phyloP scores from a whole-genome alignment of 768 basidiomycete species.

The Scleroderma bovista region DNA sequence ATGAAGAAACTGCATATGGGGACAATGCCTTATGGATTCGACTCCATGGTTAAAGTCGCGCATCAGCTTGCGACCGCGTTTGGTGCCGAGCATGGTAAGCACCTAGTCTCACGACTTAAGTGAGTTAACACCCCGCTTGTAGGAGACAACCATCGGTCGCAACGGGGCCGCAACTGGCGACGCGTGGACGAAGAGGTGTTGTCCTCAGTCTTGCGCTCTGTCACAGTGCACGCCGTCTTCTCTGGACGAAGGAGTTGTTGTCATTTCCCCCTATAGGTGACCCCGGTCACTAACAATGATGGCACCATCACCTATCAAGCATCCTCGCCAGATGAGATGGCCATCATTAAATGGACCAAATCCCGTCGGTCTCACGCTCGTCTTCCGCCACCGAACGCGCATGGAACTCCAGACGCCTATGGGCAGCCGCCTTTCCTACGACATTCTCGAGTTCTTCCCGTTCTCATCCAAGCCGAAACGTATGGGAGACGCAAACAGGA shows the following conservation, averaged over 20 bases:
- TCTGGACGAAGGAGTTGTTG: neutral
- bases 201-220: slow-evolving; percentile 91
- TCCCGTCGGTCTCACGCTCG: slow-evolving; percentile 88
- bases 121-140: slow-evolving; percentile 22
- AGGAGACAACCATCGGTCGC: slow-evolving; percentile 49
- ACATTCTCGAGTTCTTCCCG: slow-evolving; percentile 92
- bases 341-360: slow-evolving; percentile 96
- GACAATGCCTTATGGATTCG: slow-evolving; percentile 93
- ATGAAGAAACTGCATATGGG: slow-evolving; percentile 99
- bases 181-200: slow-evolving; percentile 83
- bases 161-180: slow-evolving; percentile 79
- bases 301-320: slow-evolving; percentile 96
- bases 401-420: slow-evolving; percentile 77
- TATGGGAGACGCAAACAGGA: slow-evolving; percentile 71
- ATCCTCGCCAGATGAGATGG: slow-evolving; percentile 97
- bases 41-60: slow-evolving; percentile 98
- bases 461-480: slow-evolving; percentile 99
- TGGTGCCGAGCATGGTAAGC: slow-evolving; percentile 55
- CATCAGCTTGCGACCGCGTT: slow-evolving; percentile 88
- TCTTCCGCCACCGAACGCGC: slow-evolving; percentile 83
- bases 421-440: slow-evolving; percentile 62
- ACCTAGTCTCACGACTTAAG: neutral
- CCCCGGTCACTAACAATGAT: slow-evolving; percentile 92
- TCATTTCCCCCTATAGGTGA: slow-evolving; percentile 56
- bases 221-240: slow-evolving; percentile 68